Evolutionary conservation across 805 yeast species (phyloP), one percentile per base, ranked within the genome.

Genomic region (Zygosaccharomyces bisporus): DNA sequence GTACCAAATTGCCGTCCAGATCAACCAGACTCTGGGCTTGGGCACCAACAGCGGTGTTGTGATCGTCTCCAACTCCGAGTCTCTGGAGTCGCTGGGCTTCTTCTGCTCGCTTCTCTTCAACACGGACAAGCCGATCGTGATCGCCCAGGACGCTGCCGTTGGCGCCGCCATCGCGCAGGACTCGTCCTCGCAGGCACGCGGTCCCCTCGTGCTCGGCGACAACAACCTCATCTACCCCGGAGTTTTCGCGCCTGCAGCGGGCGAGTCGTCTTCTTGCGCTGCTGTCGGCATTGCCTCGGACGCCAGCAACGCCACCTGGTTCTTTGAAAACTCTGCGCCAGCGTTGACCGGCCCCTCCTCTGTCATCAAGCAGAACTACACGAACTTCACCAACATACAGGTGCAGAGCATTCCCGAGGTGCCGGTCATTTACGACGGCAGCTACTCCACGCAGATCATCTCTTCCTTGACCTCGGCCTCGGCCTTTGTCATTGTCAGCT

Each of bases 201-300:
- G 66, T 42, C 47, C 59, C 16, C 43, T 60, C 34, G 41, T 55
- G 13, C 56, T 60, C 20, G 56, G 49, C 16, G 49, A 43, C 29
- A 45, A 50, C 16, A 55, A 54, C 13, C 45, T 54, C 25, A 55
- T 64, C 20, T 64, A 56, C 49, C 50, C 66, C 6, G 67, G 64
- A 34, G 44, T 50, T 21, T 45, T 56, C 20, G 52, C 63, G n/a
- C 60, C 61, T 18, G 43, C 42, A 14, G 39, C 38, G 3, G 56
- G 51, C n/a, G 41, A 34, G 2, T 18, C 14, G 20, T 47, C 46
- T 14, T 20, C 40, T 10, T 50, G 53, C 20, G 56, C 47, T 4
- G 61, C 64, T 7, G 39, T 63, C 9, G 68, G 65, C 47, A 39
- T 55, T 39, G 51, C 57, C 19, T 34, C 48, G 39, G 51, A 24